Evolutionary conservation across 2,329 filamentous ascomycete genomes (phyloP).

Genomic region (Gaeumannomyces sp.): DNA sequence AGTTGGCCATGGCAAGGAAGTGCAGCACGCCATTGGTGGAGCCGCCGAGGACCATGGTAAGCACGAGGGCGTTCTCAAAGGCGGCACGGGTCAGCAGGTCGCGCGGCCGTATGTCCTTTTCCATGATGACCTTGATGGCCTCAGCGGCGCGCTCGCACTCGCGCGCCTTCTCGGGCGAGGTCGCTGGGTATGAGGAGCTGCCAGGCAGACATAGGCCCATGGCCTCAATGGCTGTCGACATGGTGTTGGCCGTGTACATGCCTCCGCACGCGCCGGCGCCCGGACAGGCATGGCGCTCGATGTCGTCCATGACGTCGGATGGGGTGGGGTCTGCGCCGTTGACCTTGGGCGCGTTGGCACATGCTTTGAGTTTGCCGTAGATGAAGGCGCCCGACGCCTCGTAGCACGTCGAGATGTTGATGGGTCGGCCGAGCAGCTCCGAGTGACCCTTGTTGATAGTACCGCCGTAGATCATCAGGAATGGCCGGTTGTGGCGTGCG

Average conservation of each 20-base stretch:
- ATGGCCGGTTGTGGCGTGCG: slow-evolving; percentile 88
- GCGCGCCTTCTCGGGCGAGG: slow-evolving; percentile 74
- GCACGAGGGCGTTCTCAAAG: slow-evolving; percentile 82
- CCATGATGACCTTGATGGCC: slow-evolving; percentile 73
- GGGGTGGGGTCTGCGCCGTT: slow-evolving; percentile 62
- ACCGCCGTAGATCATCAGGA: slow-evolving; percentile 96
- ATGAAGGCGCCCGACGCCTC: slow-evolving; percentile 79
- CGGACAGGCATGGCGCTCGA: slow-evolving; percentile 73
- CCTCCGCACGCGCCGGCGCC: slow-evolving; percentile 69
- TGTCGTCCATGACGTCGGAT: slow-evolving; percentile 89
- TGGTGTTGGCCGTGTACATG: slow-evolving; percentile 91
- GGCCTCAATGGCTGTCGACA: slow-evolving; percentile 85
- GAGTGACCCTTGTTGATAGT: slow-evolving; percentile 88
- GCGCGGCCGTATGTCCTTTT: slow-evolving; percentile 72
- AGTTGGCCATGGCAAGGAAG: slow-evolving; percentile 84
- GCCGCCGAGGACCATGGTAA: slow-evolving; percentile 89
- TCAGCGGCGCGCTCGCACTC: slow-evolving; percentile 79
- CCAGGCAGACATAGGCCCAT: slow-evolving; percentile 80
- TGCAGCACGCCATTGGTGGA: slow-evolving; percentile 87
- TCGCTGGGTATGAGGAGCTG: slow-evolving; percentile 76
- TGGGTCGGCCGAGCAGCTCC: slow-evolving; percentile 63
- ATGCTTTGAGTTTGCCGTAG: slow-evolving; percentile 65
- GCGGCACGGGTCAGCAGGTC: slow-evolving; percentile 73
- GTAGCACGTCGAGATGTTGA: slow-evolving; percentile 87
- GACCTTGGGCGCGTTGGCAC: slow-evolving; percentile 57